Base-by-base conservation (phyloP, 2,329 filamentous ascomycete species). In the Diaporthe helianthi region DNA sequence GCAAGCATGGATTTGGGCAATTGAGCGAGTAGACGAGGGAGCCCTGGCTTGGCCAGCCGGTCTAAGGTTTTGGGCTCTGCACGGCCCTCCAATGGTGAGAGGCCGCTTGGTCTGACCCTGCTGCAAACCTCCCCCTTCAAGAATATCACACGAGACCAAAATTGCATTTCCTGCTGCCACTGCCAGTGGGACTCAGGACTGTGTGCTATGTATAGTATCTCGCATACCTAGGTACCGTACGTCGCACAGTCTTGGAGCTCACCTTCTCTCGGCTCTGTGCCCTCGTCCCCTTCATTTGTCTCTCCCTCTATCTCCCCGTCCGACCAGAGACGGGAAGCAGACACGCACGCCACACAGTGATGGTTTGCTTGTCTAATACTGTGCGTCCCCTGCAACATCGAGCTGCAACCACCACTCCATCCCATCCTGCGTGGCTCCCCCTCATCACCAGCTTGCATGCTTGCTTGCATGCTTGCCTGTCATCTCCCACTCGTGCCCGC, bases 41-140 rank as follows among this genome's bases (percentile, higher is more conserved):
- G 58, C 58, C 58, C 58, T 49, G 58, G 1, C 58, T 49, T 49
- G 19, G n/a, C 4, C 36, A 17, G 12, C 22, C 44, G 19, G 58
- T 36, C 58, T 63, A 63, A 63, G 58, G 58, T 63, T 63, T 63
- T 63, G 58, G 58, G 58, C 58, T 63, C 58, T 49, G 58, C 58
- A 63, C 58, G 44, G 58, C 58, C 58, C 58, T 63, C 58, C 58
- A 63, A 49, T 63, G 26, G n/a, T 1, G 15, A 49, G 44, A 36
- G 44, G n/a, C n/a, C 58, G 58, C 58, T 63, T 63, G 58, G 58
- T 49, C 58, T 29, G 41, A 31, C 41, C 58, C 44, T 63, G 44
- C 44, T 49, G 44, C 41, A 26, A 4, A 36, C 58, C 58, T 41
- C 47, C 26, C 41, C 41, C 10, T 17, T 46, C 44, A 22, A 49